These are phyloP conservation scores for Puccinia polysora DNA, from an alignment of 1,284 basidiomycete species.

Conservation along the genomic window DNA sequence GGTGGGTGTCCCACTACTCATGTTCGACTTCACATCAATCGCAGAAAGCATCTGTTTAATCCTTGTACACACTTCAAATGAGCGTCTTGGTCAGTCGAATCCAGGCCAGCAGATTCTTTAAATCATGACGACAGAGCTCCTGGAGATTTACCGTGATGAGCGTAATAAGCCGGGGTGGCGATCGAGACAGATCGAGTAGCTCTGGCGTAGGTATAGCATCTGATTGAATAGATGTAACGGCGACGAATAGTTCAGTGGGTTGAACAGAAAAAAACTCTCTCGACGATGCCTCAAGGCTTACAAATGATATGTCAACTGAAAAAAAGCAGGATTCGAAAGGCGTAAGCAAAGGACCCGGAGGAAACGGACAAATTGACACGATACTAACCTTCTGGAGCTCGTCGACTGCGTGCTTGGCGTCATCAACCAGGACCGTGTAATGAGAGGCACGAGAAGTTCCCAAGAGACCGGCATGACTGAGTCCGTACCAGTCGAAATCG, in stretches of 20 bases:
- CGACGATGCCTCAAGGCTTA: not conserved
- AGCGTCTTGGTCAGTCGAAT: too few relatives aligned
- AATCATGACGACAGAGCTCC: too few relatives aligned
- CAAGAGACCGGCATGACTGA: slow-evolving; percentile 66
- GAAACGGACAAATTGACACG: too few relatives aligned
- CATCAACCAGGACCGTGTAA: slow-evolving; percentile 63
- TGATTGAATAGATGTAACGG: too few relatives aligned
- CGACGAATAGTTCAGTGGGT: too few relatives aligned
- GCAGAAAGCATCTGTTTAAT: slow-evolving; percentile 32
- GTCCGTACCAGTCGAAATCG: slow-evolving; percentile 75
- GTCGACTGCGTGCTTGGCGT: slow-evolving; percentile 59
- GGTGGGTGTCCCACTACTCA: slow-evolving; percentile 6
- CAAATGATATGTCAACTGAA: slow-evolving; percentile 68
- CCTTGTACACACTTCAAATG: slow-evolving; percentile 42
- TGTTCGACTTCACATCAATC: not conserved
- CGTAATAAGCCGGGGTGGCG: slow-evolving; percentile 75
- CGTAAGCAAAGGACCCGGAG: not conserved
- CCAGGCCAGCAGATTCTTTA: too few relatives aligned
- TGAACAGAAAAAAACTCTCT: not conserved
- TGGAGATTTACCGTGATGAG: slow-evolving; percentile 40
- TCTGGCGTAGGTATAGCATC: slow-evolving; percentile 72
- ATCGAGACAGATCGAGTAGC: slow-evolving; percentile 77
- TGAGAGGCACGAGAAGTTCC: slow-evolving; percentile 65
- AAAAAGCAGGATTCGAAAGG: slow-evolving; percentile 55
- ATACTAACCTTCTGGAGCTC: slow-evolving; percentile 44